Conservation (phyloP, 2,329 filamentous ascomycete species). For the Penicillium aurantiogriseum region DNA sequence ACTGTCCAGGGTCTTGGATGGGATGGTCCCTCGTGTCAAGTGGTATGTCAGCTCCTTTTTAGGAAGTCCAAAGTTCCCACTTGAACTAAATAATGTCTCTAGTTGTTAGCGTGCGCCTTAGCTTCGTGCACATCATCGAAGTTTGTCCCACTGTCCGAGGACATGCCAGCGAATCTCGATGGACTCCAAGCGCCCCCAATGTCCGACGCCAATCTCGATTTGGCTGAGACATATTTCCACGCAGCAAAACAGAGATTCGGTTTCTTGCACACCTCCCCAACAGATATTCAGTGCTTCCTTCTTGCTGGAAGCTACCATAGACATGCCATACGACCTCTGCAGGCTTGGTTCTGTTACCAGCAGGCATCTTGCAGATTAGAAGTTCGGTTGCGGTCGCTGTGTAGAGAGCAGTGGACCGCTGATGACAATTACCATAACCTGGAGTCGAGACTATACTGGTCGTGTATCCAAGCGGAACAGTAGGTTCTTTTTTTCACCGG, state of each 20-base stretch:
- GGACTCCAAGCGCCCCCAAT: conserved; percentile 13
- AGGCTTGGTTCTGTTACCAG: conserved; percentile 28
- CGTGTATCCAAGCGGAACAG: conserved; percentile 28
- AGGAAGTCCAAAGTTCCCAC: not conserved
- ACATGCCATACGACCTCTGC: conserved; percentile 21
- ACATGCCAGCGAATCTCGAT: conserved; percentile 21
- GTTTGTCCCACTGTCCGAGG: conserved; percentile 12
- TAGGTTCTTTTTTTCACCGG: conserved; percentile 2
- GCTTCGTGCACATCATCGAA: conserved; percentile 18
- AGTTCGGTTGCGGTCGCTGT: conserved; percentile 22
- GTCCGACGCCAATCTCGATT: conserved; percentile 20
- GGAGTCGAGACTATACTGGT: conserved; percentile 27
- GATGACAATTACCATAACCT: conserved; percentile 24
- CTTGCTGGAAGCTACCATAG: conserved; percentile 25
- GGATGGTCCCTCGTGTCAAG: conserved; percentile 27
- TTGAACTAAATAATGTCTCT: conserved; percentile 2
- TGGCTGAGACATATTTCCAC: conserved; percentile 25
- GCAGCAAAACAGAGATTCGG: conserved; percentile 26
- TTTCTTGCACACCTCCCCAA: conserved; percentile 22
- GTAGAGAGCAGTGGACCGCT: conserved; percentile 24
- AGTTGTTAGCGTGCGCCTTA: conserved; percentile 25
- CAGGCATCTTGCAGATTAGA: conserved; percentile 27
- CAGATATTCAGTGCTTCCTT: conserved; percentile 25
- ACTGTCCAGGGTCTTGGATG: conserved; percentile 24
- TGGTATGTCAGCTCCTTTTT: conserved; percentile 15